Evolutionary conservation across 169 alveolate species (phyloP).

Genomic region (Plasmodium gonderi): DNA sequence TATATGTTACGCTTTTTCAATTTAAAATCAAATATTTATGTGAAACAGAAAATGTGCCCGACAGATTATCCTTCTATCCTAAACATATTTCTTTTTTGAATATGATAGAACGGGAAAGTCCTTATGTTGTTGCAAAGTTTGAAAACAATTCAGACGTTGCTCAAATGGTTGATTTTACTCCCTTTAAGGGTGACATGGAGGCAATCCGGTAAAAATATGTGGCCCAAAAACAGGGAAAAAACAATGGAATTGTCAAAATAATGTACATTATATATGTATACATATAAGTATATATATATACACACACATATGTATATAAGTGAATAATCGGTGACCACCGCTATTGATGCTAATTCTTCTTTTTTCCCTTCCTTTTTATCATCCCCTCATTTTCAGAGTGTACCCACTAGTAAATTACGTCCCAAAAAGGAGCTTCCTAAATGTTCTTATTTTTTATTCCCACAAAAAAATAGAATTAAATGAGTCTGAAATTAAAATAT

Average conservation of each 20-base stretch:
- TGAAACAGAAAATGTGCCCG: constrained; percentile 31
- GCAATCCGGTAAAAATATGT: constrained; percentile 15
- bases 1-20: constrained; percentile 63
- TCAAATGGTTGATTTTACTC: constrained; percentile 72
- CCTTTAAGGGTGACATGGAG: constrained; percentile 44
- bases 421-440: constrained; percentile 56
- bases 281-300: not conserved
- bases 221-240: not conserved
- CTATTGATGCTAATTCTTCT: not conserved
- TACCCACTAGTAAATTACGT: constrained; percentile 53
- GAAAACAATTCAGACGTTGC: constrained; percentile 37
- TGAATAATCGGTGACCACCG: not conserved
- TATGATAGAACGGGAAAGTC: constrained; percentile 44
- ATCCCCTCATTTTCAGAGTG: not conserved
- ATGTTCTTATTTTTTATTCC: constrained; percentile 60
- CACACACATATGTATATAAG: not conserved
- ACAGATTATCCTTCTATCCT: constrained; percentile 33
- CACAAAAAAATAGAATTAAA: constrained; percentile 33
- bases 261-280: too few relatives aligned
- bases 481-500: constrained; percentile 53
- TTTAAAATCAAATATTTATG: constrained; percentile 62
- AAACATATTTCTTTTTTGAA: constrained; percentile 49
- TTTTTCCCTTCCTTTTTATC: not conserved
- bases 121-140: constrained; percentile 28
- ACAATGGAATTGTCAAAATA: too few relatives aligned